Evolutionary conservation across 331 rosid genomes (phyloP).

Genomic region (Ulmus americana): DNA sequence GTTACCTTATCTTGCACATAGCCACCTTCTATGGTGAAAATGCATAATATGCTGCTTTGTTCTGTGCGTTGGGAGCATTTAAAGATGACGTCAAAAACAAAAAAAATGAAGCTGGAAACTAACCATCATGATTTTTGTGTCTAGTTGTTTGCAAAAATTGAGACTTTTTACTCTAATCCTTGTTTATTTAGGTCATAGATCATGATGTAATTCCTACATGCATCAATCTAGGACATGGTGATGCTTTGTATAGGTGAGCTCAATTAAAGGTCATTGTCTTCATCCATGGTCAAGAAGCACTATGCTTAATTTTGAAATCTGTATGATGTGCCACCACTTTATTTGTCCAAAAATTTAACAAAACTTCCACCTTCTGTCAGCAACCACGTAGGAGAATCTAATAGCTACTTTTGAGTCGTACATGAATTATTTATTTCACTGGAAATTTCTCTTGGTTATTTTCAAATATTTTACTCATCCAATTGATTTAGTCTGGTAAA

Average conservation of each 20-base stretch:
- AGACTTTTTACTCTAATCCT: background rate
- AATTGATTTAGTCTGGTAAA: constrained; percentile 41
- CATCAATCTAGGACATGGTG: constrained; percentile 34
- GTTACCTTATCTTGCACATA: background rate
- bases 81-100: background rate
- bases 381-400: background rate
- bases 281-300: constrained; percentile 43
- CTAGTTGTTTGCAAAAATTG: background rate
- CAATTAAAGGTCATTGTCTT: constrained; percentile 51
- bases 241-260: constrained; percentile 42
- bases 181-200: background rate
- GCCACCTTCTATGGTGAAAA: background rate
- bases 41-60: background rate
- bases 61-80: background rate
- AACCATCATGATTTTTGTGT: background rate
- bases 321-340: background rate
- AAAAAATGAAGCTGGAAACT: background rate
- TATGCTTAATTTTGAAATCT: background rate
- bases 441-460: constrained; percentile 3
- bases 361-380: background rate
- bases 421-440: background rate
- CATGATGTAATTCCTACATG: too few relatives aligned
- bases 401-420: background rate
- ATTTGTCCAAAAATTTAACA: background rate
- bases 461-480: constrained; percentile 1